Base-by-base conservation (phyloP, 2,329 filamentous ascomycete species). In the Cladosporium sp. region DNA sequence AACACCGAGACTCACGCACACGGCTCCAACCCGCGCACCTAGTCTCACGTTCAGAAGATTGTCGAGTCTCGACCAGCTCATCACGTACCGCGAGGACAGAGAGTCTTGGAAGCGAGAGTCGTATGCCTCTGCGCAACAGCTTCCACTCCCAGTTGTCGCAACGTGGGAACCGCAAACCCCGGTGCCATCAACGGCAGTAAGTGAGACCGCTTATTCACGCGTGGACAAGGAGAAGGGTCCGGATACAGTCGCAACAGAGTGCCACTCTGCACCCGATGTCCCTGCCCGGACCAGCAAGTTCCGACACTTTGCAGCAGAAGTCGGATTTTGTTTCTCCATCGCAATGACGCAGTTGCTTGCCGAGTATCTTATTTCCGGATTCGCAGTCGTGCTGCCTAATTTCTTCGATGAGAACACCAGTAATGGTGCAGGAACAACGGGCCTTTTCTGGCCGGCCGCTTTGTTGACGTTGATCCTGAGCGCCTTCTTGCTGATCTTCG, bases 321-420 rank as follows among this genome's bases (percentile, higher is more conserved):
- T 75, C 7, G 73, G 74, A 32, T 78, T 78, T 66, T 73, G 72
- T 66, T 76, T 77, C 70, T 74, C 75, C 32, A 76, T 78, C 47
- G 73, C 73, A 51, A 72, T 77, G 70, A 75, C 76, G 1, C 76
- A 78, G 44, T 74, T 78, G 57, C 69, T 78, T 7, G 74, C 75
- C 32, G 77, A 78, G 41, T 78, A 76, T 68, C 71, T 77, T 67
- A 77, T 78, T 60, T 75, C 74, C 1, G 77, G 77, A 14, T 78
- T 78, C 59, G 74, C 76, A 0, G 71, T 78, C 24, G 73, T 77
- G 28, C 71, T 78, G 0, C 74, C 76, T 6, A 71, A 71, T 10
- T 68, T 78, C 30, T 65, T 74, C 21, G 38, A 67, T 11, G 51
- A 67, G 24, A 65, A 66, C 7, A 47, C 67, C 4, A 66, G 67